Conservation (phyloP, 768 basidiomycete genomes). For the Xerocomellus amylosporus region DNA sequence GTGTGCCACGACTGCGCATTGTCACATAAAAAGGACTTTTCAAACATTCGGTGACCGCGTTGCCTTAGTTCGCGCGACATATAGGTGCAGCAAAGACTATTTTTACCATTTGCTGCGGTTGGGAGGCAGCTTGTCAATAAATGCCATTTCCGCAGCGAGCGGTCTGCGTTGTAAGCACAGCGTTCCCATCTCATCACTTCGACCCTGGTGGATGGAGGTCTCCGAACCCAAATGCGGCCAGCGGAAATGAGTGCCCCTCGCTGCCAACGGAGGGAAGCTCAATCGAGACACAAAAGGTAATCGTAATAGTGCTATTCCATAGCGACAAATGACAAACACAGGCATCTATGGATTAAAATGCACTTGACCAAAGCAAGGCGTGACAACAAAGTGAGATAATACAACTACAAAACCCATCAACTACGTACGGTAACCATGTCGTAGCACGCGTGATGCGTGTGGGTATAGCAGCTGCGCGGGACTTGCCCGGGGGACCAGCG, state of each 20-base stretch:
- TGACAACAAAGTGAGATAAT: slow-evolving; percentile 8
- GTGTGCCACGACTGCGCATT: not conserved
- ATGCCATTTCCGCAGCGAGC: slow-evolving; percentile 3
- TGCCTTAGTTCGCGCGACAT: slow-evolving; percentile 1
- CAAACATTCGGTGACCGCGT: not conserved
- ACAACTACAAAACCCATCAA: slow-evolving; percentile 26
- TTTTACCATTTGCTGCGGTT: slow-evolving; percentile 17
- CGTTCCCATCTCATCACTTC: not conserved
- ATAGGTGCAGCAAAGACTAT: not conserved
- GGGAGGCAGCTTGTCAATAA: not conserved
- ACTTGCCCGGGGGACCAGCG: slow-evolving; percentile 26
- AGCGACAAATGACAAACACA: slow-evolving; percentile 8
- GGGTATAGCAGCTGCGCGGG: slow-evolving; percentile 2
- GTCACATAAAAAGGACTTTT: not conserved
- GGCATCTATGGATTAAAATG: slow-evolving; percentile 19
- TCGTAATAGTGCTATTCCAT: slow-evolving; percentile 9
- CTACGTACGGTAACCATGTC: slow-evolving; percentile 25
- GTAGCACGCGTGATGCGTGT: slow-evolving; percentile 27
- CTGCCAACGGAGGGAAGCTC: slow-evolving; percentile 1
- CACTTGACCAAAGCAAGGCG: slow-evolving; percentile 37
- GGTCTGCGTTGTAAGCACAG: slow-evolving; percentile 9
- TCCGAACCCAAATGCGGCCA: not conserved
- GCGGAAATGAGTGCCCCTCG: slow-evolving; percentile 7
- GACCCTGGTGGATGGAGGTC: not conserved
- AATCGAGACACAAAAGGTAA: not conserved